Conservation (phyloP, 208 protist species). For the Blastocrithidia nonstop region DNA sequence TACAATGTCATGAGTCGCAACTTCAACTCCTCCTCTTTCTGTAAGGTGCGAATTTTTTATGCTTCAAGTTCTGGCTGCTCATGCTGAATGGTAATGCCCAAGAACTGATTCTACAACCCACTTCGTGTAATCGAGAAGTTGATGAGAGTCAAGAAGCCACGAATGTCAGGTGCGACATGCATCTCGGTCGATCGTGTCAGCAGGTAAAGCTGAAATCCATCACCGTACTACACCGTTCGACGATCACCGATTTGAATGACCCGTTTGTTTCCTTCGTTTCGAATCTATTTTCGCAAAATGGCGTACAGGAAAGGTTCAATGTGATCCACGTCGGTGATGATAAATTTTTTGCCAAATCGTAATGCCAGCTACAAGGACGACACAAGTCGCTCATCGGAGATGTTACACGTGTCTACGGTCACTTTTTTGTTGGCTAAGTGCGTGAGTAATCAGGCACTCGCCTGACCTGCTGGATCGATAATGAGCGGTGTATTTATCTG, state of each 20-base stretch:
- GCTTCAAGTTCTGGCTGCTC: conserved; percentile 95
- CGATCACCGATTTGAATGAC: conserved; percentile 95
- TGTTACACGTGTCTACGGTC: conserved; percentile 77
- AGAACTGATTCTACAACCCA: conserved; percentile 94
- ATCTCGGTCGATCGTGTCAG: conserved; percentile 84
- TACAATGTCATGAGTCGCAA: conserved; percentile 89
- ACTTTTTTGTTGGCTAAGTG: conserved; percentile 45
- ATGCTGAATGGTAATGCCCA: conserved; percentile 91
- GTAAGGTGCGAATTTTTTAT: conserved; percentile 84
- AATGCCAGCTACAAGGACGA: conserved; percentile 94
- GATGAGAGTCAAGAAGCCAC: conserved; percentile 84
- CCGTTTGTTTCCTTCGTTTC: conserved; percentile 77
- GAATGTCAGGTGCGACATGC: conserved; percentile 83
- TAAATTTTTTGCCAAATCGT: conserved; percentile 96
- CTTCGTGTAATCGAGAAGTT: conserved; percentile 96
- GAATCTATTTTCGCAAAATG: conserved; percentile 82
- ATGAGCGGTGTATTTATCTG: conserved; percentile 87
- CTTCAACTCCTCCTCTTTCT: conserved; percentile 94
- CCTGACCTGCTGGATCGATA: conserved; percentile 91
- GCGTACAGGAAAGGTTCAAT: conserved; percentile 87
- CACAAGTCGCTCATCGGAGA: conserved; percentile 88
- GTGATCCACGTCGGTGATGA: conserved; percentile 91
- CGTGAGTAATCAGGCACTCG: conserved; percentile 82
- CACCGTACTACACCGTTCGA: conserved; percentile 90
- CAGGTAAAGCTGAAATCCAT: conserved; percentile 94